Conservation (phyloP, 2,329 filamentous ascomycete species). For the Aureobasidium sp. region DNA sequence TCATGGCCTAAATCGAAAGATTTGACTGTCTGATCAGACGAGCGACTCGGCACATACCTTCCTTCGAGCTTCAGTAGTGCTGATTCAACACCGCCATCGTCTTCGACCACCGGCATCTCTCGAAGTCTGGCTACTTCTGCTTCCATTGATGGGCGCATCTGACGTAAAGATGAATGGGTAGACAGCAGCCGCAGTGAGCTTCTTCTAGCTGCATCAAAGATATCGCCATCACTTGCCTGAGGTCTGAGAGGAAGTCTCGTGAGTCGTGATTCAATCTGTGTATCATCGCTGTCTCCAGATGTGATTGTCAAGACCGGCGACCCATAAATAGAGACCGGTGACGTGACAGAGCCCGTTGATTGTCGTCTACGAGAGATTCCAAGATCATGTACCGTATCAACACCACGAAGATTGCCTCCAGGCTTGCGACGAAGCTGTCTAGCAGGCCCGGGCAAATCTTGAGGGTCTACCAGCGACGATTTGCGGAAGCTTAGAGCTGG, state of each 20-base stretch:
- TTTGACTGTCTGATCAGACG: not conserved
- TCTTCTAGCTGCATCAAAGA: not conserved
- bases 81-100: conserved; percentile 81
- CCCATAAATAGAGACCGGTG: conserved; percentile 6
- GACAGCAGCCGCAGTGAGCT: conserved; percentile 31
- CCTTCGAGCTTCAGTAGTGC: conserved; percentile 88
- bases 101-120: conserved; percentile 75
- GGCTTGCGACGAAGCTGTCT: conserved; percentile 41
- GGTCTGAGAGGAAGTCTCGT: conserved; percentile 9
- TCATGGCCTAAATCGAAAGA: not conserved
- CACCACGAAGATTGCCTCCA: conserved; percentile 43
- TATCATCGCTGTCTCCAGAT: conserved; percentile 12
- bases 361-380: conserved; percentile 34
- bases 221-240: conserved; percentile 1
- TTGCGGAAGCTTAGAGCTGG: not conserved
- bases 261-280: conserved; percentile 5
- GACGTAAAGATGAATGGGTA: conserved; percentile 50
- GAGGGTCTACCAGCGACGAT: conserved; percentile 5
- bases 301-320: conserved; percentile 9
- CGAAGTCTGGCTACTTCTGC: conserved; percentile 80
- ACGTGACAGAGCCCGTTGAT: conserved; percentile 39
- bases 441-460: not conserved
- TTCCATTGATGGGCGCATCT: conserved; percentile 68
- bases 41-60: conserved; percentile 50
- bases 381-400: conserved; percentile 41